phyloP scores from a whole-genome alignment of 75 land plant genomes.

The Selaginella tamariscina region DNA sequence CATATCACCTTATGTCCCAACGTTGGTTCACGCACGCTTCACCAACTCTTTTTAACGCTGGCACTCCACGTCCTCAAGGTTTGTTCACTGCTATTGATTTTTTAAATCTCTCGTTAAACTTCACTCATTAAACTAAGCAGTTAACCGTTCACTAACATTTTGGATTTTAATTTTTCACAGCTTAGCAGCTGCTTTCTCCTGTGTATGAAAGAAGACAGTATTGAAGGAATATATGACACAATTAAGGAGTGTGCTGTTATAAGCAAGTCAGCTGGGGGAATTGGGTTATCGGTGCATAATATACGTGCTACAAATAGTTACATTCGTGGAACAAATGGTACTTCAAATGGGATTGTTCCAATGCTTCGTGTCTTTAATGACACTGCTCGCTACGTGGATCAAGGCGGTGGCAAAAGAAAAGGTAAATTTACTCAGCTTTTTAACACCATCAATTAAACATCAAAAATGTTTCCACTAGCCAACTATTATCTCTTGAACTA shows the following conservation, averaged over 20 bases:
- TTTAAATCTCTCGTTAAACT: too few species aligned
- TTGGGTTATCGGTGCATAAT: neutral
- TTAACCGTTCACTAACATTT: neutral
- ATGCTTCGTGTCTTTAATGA: neutral
- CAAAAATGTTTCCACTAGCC: too few species aligned
- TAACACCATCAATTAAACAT: neutral
- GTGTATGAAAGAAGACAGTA: neutral
- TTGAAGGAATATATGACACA: neutral
- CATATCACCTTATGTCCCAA: neutral
- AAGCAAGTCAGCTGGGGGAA: neutral
- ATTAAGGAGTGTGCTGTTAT: neutral
- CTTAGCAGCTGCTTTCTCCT: neutral
- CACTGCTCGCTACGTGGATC: neutral
- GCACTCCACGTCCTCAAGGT: neutral
- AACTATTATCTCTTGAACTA: neutral
- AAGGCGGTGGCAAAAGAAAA: conserved; percentile 76
- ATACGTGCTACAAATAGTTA: neutral
- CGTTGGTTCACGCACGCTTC: neutral
- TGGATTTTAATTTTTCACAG: neutral
- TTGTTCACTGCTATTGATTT: too few species aligned
- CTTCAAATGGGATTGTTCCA: neutral
- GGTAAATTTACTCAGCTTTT: conserved; percentile 27
- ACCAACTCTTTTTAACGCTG: neutral
- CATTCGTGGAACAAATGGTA: neutral
- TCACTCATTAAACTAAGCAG: too few species aligned